These are phyloP conservation scores for Zasmidium angulare DNA, from an alignment of 2,329 filamentous ascomycete genomes.

Conservation along the genomic window DNA sequence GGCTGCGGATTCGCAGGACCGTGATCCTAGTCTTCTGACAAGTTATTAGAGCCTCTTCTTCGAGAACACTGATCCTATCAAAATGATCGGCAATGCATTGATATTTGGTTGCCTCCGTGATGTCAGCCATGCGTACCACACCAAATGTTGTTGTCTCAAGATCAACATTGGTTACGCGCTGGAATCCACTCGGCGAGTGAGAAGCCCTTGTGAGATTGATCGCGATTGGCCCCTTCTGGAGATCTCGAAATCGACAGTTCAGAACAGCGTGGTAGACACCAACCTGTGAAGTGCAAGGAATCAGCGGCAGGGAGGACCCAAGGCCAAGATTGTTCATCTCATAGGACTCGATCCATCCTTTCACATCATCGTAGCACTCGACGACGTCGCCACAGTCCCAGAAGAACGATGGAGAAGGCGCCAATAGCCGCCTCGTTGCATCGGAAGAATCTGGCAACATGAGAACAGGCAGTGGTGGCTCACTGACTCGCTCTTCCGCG, in stretches of 20 bases:
- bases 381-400: neutral
- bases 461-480: too few species aligned
- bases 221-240: neutral
- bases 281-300: neutral
- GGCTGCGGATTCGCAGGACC: neutral
- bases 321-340: neutral
- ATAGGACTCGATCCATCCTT: neutral
- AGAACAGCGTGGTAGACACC: neutral
- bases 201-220: neutral
- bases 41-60: neutral
- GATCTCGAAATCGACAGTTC: neutral
- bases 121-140: neutral
- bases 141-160: neutral
- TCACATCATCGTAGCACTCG: neutral
- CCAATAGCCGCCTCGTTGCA: neutral
- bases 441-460: neutral
- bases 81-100: neutral
- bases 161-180: neutral
- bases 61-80: neutral
- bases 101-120: neutral
- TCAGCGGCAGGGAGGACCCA: neutral
- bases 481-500: too few species aligned
- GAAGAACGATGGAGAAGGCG: neutral
- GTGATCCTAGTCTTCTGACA: neutral
- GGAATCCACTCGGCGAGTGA: neutral